Percentiles rank a stretch among this genome's conserved stretches.
Evolutionary conservation across 176 grass and related monocot genomes (phyloP).

Genomic region (Saccharum spontaneum): DNA sequence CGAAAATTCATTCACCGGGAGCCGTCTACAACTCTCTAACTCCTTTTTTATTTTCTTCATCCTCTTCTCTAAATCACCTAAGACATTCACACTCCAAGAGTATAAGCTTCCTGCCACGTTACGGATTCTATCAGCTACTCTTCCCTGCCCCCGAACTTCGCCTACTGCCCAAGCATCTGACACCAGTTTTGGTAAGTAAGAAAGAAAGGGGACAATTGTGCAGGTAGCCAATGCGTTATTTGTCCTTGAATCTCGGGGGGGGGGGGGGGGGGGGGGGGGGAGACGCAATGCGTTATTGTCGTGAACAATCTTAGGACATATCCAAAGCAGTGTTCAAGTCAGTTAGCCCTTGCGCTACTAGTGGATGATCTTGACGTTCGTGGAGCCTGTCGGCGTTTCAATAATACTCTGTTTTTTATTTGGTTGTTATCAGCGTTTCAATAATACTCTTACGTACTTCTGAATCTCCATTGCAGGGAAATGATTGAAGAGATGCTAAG

Average conservation of each 20-base stretch:
- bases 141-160: too few species aligned
- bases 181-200: neutral
- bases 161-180: too few species aligned
- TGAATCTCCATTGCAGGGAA: neutral
- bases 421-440: neutral
- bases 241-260: neutral
- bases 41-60: too few species aligned
- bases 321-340: neutral
- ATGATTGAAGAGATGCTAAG: neutral
- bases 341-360: neutral
- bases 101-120: too few species aligned
- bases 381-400: neutral
- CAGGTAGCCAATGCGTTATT: neutral
- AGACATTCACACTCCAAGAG: too few species aligned
- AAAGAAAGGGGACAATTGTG: too few species aligned
- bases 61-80: too few species aligned
- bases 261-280: too few species aligned
- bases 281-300: neutral
- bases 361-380: neutral
- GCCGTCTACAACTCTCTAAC: too few species aligned
- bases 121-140: too few species aligned
- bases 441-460: neutral
- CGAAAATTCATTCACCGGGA: too few species aligned
- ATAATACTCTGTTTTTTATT: neutral
- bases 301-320: neutral